Base-by-base conservation (phyloP, 148 eudicot species). In the Rhododendron mucronatum region DNA sequence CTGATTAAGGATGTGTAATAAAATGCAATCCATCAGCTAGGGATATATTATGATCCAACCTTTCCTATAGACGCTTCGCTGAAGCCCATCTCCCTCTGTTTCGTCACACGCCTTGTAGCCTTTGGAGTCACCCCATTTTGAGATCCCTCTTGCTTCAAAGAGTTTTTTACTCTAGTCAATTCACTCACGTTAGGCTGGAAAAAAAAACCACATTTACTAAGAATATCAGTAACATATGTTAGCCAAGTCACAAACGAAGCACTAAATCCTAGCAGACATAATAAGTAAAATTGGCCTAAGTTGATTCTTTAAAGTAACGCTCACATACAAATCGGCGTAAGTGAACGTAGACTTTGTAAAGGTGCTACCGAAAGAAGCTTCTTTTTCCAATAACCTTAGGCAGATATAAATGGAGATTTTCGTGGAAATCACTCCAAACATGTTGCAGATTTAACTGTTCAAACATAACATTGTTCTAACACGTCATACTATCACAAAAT, bases 41-140 rank as follows among this genome's bases (percentile, higher is more conserved):
- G 82, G 87, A 67, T 85, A 84, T 35, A 55, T 69, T 67, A 78
- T 48, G 82, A 85, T 88, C 88, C 85, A 85, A 91, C 94, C 85
- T 88, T 91, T 84, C 37, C 77, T 11, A 83, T 84, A 82, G 90
- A 86, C 26, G 85, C 89, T 74, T 69, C 65, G 78, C 73, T 86
- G 86, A 78, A 78, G 80, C 78, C 80, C 81, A 63, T 85, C 67
- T 86, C 83, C 85, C 85, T 87, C 78, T 45, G 82, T 84, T 79
- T 80, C 51, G 93, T 76, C 80, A 84, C 81, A 28, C 85, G 21
- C 35, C 84, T 50, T 5, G 41, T 9, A 23, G 13, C 47, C 61
- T 20, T 82, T n/a, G 78, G 33, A 82, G 50, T 41, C 61, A 55
- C 18, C 44, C 47, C 61, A 81, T 87, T 81, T 55, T 53, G 78